Percentiles rank a stretch among this genome's conserved stretches.
Evolutionary conservation across 2,329 filamentous ascomycete species (phyloP).

Genomic region (Myriosclerotinia scirpicola): DNA sequence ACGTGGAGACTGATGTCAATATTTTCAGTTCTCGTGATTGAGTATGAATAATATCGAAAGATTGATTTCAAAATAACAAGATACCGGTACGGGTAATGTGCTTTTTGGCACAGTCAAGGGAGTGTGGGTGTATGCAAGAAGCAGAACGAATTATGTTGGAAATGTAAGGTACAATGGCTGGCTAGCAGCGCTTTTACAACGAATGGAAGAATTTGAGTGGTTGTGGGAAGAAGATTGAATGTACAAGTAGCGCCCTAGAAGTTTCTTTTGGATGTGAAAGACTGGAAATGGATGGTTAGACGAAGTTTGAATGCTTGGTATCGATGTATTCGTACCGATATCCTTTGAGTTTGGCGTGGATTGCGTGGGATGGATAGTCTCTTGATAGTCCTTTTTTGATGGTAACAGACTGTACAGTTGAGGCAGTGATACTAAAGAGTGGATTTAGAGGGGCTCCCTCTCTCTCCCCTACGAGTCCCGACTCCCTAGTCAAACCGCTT

Average conservation of each 20-base stretch:
- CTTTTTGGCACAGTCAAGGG: constrained; percentile 14
- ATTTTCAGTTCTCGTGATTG: constrained; percentile 22
- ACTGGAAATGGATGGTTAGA: constrained; percentile 11
- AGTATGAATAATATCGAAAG: not conserved
- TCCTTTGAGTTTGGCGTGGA: not conserved
- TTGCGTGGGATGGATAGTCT: not conserved
- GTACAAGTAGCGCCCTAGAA: constrained; percentile 10
- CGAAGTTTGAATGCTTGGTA: constrained; percentile 10
- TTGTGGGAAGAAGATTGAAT: not conserved
- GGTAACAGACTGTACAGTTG: not conserved
- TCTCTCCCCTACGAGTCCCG: too few species aligned
- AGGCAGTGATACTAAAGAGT: constrained; percentile 13
- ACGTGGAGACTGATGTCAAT: constrained; percentile 15
- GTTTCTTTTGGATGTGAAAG: constrained; percentile 19
- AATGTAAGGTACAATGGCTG: constrained; percentile 24
- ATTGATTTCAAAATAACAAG: constrained; percentile 10
- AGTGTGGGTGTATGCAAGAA: constrained; percentile 21
- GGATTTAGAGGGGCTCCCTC: constrained; percentile 14
- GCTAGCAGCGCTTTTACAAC: constrained; percentile 20
- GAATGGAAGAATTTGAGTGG: constrained; percentile 16
- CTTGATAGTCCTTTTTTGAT: not conserved
- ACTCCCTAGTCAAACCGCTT: not conserved
- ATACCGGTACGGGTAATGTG: constrained; percentile 4
- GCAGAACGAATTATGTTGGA: constrained; percentile 14
- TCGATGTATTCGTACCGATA: too few species aligned